Base-by-base conservation (phyloP, 257 asterid genomes). In the Penstemon newberryi region DNA sequence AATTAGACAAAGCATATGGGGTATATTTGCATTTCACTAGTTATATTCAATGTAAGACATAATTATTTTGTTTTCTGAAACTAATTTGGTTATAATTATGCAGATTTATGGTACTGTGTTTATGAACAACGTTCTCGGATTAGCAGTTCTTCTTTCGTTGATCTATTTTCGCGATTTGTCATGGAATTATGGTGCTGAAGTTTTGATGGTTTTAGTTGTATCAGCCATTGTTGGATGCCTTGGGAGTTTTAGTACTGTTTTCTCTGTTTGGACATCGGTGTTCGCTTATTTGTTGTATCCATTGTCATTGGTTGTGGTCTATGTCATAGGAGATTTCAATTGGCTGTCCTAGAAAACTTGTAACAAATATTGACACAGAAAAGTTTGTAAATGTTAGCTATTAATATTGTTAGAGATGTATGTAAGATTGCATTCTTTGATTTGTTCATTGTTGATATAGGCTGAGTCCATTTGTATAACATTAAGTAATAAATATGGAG, bases 31-130 rank as follows among this genome's bases (percentile, higher is more conserved):
- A 2, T 25, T 25, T 25, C 1, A 2, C 33, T 25, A 25, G 33
- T 25, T 25, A 25, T 25, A 25, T 25, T 25, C 33, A 25, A 25
- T 25, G 33, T 25, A 25, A 25, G 33, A 60, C 7, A 52, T 18
- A n/a, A n/a, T 3, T 2, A 38, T 55, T 11, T 43, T 44, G 38
- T 25, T 44, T 44, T 41, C 9, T 56, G 54, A 46, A 6, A 57
- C 19, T 65, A 49, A 42, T 41, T 11, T 25, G 2, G 2, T 25
- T 25, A 25, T 25, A 25, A 56, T 43, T 59, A 9, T 60, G 87
- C 88, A 86, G 88, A 80, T 84, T 52, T 86, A 86, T 18, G 85
- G 88, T 3, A 84, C 87, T 0, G 85, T 76, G 39, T 82, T 82
- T 81, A 76, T 75, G 81, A 87, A 84, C 82, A 84, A 84, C 68